These are phyloP conservation scores for Nepenthes alata DNA, from an alignment of 179 eudicot genomes.

Conservation along the genomic window DNA sequence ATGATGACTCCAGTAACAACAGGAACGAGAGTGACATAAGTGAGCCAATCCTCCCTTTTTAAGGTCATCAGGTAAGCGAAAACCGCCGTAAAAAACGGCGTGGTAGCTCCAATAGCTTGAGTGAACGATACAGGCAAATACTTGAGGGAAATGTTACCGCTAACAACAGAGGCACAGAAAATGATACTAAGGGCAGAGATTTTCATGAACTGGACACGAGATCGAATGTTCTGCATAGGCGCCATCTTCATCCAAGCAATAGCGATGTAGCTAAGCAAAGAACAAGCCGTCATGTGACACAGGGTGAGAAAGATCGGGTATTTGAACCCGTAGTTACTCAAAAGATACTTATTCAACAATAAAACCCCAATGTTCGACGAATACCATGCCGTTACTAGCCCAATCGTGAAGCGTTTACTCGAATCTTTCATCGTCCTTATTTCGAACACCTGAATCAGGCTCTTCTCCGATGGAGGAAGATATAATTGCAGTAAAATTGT, in stretches of 20 bases:
- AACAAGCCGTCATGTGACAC: slow-evolving; percentile 14
- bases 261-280: slow-evolving; percentile 11
- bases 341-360: slow-evolving; percentile 10
- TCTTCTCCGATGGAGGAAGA: too few relatives aligned
- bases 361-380: slow-evolving; percentile 13
- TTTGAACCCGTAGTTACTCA: slow-evolving; percentile 12
- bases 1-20: slow-evolving; percentile 13
- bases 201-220: slow-evolving; percentile 8
- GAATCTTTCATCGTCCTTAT: slow-evolving; percentile 5
- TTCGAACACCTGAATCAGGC: slow-evolving; percentile 6
- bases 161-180: slow-evolving; percentile 12
- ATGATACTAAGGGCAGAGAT: slow-evolving; percentile 12
- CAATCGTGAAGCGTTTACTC: slow-evolving; percentile 8
- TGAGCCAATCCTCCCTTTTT: slow-evolving; percentile 13
- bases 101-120: slow-evolving; percentile 13
- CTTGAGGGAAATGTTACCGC: slow-evolving; percentile 10
- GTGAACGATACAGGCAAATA: slow-evolving; percentile 11
- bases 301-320: slow-evolving; percentile 13
- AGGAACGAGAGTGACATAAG: slow-evolving; percentile 8
- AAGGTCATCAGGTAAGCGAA: slow-evolving; percentile 11
- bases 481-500: too few relatives aligned
- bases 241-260: slow-evolving; percentile 13
- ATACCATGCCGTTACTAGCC: slow-evolving; percentile 9
- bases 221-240: slow-evolving; percentile 13
- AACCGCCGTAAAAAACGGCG: slow-evolving; percentile 11